These are phyloP conservation scores for Digitaria exilis DNA, from an alignment of 202 grass and related monocot genomes.

Conservation along the genomic window DNA sequence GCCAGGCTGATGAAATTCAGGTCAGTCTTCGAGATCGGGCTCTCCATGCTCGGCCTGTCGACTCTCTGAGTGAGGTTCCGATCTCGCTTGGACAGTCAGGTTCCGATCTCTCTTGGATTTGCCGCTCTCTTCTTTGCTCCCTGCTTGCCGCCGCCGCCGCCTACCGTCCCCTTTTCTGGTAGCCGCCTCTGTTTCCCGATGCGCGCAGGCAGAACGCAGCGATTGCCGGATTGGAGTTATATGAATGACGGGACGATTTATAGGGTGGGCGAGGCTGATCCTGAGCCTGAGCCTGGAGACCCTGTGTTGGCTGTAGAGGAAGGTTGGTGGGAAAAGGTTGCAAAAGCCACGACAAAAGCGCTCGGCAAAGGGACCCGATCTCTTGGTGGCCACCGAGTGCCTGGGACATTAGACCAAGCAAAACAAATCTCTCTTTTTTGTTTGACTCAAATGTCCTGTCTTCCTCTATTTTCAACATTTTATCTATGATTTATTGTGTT, in stretches of 20 bases:
- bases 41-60: constrained; percentile 42
- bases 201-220: neutral
- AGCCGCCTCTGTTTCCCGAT: constrained; percentile 15
- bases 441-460: neutral
- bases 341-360: constrained; percentile 13
- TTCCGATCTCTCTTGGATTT: constrained; percentile 2
- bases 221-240: constrained; percentile 9
- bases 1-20: constrained; percentile 85
- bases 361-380: neutral
- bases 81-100: too few relatives aligned
- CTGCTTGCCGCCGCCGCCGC: neutral
- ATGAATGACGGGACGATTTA: neutral
- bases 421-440: neutral
- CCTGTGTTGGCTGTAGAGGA: neutral
- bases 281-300: too few relatives aligned
- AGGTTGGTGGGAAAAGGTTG: constrained; percentile 42
- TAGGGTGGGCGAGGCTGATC: neutral
- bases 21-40: constrained; percentile 40
- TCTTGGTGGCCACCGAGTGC: constrained; percentile 17
- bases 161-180: neutral
- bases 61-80: too few relatives aligned
- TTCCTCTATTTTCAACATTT: neutral
- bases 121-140: neutral
- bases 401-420: constrained; percentile 24
- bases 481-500: neutral